Evolutionary conservation across 1,139 yeast genomes (phyloP), one percentile per base, ranked within the genome.

Genomic region (Pichia sp.): DNA sequence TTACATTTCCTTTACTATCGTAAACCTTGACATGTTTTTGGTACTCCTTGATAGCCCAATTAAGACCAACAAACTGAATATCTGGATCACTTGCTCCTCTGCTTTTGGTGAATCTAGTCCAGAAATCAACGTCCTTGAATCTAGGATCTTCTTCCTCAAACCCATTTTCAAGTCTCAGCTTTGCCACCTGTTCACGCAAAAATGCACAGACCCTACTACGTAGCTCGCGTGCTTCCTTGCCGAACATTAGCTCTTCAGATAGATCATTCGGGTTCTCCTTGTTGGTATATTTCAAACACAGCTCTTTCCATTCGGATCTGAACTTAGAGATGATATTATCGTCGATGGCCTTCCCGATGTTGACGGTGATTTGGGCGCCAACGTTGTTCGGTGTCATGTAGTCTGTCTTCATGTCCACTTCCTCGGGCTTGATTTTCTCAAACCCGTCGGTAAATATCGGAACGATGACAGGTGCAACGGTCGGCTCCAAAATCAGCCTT

Each of bases 371-470:
- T 52, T 82, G 84, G 0, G 87, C 78, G 1, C 95, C 90, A 49
- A 82, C 67, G 60, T 85, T 83, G 51, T 80, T 75, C 0, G 95
- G 93, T 1, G 62, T 58, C 11, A 60, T 23, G 49, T 56, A 60
- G 47, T 61, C 63, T 54, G 88, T 73, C 54, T 76, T 79, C 48
- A 80, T 65, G 2, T 85, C 82, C 13, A 79, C 72, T 54, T 81
- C 80, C 70, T 93, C 99, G 0, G 98, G 96, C 23, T 88, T 86
- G 19, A 92, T 80, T 65, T 86, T 82, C 65, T 93, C 97, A 64
- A 93, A 86, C 0, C 99, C 99, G 54, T 83, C 80, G 4, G 90
- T 75, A 65, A 86, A 93, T 29, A 93, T 85, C 0, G 99, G 99
- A n/a, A 93, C 82, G 19, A 93, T 81, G 2, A 90, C 81, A 0